Evolutionary conservation across 2,329 filamentous ascomycete species (phyloP), one percentile per base, ranked within the genome.

Genomic region (Chrysoporthe cubensis): DNA sequence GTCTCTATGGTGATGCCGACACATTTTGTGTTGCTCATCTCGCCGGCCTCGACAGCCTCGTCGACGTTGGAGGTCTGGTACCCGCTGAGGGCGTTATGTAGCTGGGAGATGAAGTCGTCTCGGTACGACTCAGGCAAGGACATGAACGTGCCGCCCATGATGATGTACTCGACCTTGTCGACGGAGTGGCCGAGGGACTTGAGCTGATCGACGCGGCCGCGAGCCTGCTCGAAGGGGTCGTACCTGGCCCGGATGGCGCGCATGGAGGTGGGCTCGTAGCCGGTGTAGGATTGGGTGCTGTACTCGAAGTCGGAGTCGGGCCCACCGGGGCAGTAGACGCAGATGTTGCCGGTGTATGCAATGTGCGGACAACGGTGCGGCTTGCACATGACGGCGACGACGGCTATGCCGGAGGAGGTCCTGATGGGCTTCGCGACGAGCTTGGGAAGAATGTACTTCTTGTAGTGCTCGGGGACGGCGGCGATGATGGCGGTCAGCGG

Each of bases 141-240:
- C 96, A 99, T 99, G 80, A 99, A 99, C 0, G 96, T 99, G 72
- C 96, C 96, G 69, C 96, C 96, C 96, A 99, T 99, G 77, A 99
- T 97, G 76, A 99, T 99, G 79, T 98, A 99, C 82, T 99, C 96
- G 34, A 99, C 96, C 79, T 99, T 99, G 82, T 99, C 96, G 60
- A 99, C 96, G 58, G 93, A 97, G 79, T 99, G 96, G 0, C 96
- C 96, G 0, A 99, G 85, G 1, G 93, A 92, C 79, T 97, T 96
- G 76, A 99, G 93, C 81, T 99, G 96, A 74, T 99, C 96, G 6
- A 99, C 95, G 73, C 96, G 89, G 54, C 96, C 96, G 77, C 96
- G 87, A 18, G 96, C 96, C 82, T 99, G 96, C 80, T 99, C 96
- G 74, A 97, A 99, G 0, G 96, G 96, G 76, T 99, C 96, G 77